phyloP scores from a whole-genome alignment of 2,329 filamentous ascomycete species.

The Pseudogymnoascus sp. region DNA sequence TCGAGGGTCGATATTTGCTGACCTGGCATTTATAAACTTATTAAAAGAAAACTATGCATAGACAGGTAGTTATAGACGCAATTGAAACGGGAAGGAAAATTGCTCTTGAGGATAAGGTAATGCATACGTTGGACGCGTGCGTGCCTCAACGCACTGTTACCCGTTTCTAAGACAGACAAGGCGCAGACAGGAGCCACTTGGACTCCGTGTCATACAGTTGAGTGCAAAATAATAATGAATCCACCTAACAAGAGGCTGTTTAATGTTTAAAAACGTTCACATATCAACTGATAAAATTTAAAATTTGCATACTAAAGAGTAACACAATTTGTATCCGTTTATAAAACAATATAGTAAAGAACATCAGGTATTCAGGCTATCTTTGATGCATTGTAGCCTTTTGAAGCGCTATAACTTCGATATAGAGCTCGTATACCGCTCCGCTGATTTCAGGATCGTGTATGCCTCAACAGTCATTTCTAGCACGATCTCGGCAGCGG shows the following conservation, averaged over 20 bases:
- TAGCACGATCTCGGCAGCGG: constrained; percentile 79
- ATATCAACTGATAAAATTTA: not conserved
- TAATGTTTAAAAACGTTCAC: not conserved
- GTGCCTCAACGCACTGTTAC: not conserved
- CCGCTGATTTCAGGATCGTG: not conserved
- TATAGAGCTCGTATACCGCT: not conserved
- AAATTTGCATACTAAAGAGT: not conserved
- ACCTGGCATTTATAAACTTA: not conserved
- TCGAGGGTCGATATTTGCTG: not conserved
- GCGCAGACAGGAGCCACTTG: not conserved
- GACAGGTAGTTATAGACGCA: not conserved
- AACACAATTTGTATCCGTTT: not conserved
- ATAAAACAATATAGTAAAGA: not conserved
- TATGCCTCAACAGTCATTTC: constrained; percentile 74
- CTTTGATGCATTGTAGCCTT: not conserved
- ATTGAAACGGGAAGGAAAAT: not conserved
- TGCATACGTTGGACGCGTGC: not conserved
- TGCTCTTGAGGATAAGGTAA: not conserved
- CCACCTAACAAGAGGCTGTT: not conserved
- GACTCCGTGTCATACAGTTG: not conserved
- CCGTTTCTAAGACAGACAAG: not conserved
- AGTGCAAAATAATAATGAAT: not conserved
- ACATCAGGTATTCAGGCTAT: not conserved
- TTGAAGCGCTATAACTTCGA: not conserved
- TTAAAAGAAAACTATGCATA: not conserved